These are phyloP conservation scores for Paraleonurus japonicus DNA, from an alignment of 257 asterid genomes.

Conservation along the genomic window DNA sequence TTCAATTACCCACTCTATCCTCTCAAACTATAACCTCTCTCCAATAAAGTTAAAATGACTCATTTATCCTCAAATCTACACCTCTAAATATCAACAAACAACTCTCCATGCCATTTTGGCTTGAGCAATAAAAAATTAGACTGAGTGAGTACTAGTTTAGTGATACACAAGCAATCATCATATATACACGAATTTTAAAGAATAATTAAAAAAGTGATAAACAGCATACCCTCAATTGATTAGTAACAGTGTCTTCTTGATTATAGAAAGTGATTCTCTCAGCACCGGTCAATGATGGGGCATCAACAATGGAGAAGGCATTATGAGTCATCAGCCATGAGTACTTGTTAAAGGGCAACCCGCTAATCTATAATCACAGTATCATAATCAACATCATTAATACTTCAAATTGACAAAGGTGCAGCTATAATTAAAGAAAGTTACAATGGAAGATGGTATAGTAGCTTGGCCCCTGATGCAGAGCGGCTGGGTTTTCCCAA, in stretches of 20 bases:
- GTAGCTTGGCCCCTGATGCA: slow-evolving; percentile 89
- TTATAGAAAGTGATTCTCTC: slow-evolving; percentile 87
- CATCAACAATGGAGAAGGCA: slow-evolving; percentile 89
- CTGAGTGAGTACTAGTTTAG: background rate
- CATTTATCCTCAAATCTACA: too few relatives aligned
- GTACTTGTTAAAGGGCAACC: slow-evolving; percentile 92
- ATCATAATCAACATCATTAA: background rate
- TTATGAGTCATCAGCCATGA: slow-evolving; percentile 95
- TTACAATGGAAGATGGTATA: slow-evolving; percentile 72
- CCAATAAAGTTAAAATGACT: too few relatives aligned
- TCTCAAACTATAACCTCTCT: too few relatives aligned
- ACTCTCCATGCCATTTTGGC: too few relatives aligned
- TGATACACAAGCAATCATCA: slow-evolving; percentile 2
- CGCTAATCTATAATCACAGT: slow-evolving; percentile 50
- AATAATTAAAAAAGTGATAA: too few relatives aligned
- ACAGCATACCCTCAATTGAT: slow-evolving; percentile 69
- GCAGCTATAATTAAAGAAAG: background rate
- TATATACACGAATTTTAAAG: too few relatives aligned
- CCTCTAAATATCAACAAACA: too few relatives aligned
- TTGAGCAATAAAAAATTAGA: too few relatives aligned
- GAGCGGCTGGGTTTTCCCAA: slow-evolving; percentile 69
- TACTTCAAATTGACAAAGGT: background rate
- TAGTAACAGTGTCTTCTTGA: slow-evolving; percentile 91
- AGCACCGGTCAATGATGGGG: slow-evolving; percentile 69
- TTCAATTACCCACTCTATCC: too few relatives aligned